A percentile compares a stretch with the other conserved stretches of the same genome.
phyloP scores from a whole-genome alignment of 2,329 filamentous ascomycete species.

The Aspergillus tubingensis region DNA sequence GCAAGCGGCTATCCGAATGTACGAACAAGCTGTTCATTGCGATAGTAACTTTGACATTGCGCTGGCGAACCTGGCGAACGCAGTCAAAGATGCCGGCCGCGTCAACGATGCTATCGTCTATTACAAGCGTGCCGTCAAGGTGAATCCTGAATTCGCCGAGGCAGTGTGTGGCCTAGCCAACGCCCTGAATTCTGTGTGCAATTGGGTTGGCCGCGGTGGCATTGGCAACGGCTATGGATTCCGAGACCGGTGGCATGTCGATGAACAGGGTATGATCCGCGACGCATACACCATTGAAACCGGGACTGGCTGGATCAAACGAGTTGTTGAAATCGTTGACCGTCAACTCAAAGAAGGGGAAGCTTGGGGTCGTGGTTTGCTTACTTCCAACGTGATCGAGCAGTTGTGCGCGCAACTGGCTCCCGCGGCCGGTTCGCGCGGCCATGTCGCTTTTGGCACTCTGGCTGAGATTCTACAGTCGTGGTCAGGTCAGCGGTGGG shows the following conservation, averaged over 20 bases:
- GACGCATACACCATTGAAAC: slow-evolving; percentile 67
- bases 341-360: slow-evolving; percentile 86
- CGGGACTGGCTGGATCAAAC: slow-evolving; percentile 79
- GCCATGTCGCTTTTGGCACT: slow-evolving; percentile 29
- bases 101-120: slow-evolving; percentile 90
- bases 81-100: slow-evolving; percentile 92
- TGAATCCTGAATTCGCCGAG: slow-evolving; percentile 96
- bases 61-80: slow-evolving; percentile 92
- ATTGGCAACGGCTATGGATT: slow-evolving; percentile 71
- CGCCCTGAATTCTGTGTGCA: slow-evolving; percentile 92
- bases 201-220: slow-evolving; percentile 88
- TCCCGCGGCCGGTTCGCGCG: slow-evolving; percentile 32
- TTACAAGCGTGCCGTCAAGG: slow-evolving; percentile 83
- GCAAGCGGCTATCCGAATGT: slow-evolving; percentile 91
- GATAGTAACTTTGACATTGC: slow-evolving; percentile 97
- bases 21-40: slow-evolving; percentile 88
- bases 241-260: slow-evolving; percentile 91
- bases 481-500: slow-evolving; percentile 79
- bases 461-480: slow-evolving; percentile 44
- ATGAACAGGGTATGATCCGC: slow-evolving; percentile 76
- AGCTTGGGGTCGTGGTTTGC: slow-evolving; percentile 74
- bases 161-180: slow-evolving; percentile 95
- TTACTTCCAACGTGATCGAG: slow-evolving; percentile 59
- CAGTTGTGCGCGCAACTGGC: slow-evolving; percentile 53
- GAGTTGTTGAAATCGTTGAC: slow-evolving; percentile 85